Conservation (phyloP, 768 basidiomycete genomes). For the Lentinula boryana region DNA sequence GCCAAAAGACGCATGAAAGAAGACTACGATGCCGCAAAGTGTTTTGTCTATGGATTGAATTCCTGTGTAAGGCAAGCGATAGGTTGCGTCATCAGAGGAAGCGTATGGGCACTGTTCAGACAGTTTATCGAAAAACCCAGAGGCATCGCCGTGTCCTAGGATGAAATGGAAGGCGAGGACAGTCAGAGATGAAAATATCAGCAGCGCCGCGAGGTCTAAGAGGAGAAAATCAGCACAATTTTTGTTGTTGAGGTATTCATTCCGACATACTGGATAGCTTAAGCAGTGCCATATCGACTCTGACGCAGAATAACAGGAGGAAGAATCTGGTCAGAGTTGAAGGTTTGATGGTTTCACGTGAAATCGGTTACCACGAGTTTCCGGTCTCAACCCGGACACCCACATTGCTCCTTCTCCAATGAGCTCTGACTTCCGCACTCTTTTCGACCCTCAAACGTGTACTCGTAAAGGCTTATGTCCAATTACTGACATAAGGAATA, state of each 20-base stretch:
- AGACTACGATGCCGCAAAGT: conserved; percentile 38
- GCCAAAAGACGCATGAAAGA: conserved; percentile 41
- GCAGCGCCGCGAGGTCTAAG: conserved; percentile 21
- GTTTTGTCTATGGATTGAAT: conserved; percentile 24
- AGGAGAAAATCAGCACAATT: background rate
- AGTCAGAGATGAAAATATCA: conserved; percentile 33
- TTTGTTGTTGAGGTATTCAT: background rate
- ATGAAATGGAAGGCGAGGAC: conserved; percentile 28
- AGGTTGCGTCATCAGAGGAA: conserved; percentile 16
- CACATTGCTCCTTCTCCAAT: background rate
- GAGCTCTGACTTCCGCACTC: conserved; percentile 21
- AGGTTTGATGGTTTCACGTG: too few species aligned
- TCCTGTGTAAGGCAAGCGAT: conserved; percentile 35
- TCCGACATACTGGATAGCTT: background rate
- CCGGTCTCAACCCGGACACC: background rate
- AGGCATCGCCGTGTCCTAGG: conserved; percentile 23
- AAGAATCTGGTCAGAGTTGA: background rate
- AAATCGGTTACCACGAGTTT: too few species aligned
- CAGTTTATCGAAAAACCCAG: conserved; percentile 23
- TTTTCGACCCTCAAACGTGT: conserved; percentile 58
- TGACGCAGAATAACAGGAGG: too few species aligned
- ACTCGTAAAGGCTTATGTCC: conserved; percentile 73
- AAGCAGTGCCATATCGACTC: background rate
- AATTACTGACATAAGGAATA: conserved; percentile 45
- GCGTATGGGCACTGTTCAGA: conserved; percentile 25